Percentiles rank a stretch among this genome's conserved stretches.
These are phyloP conservation scores for Paxillus ammoniavirescens DNA, from an alignment of 768 basidiomycete species.

Conservation along the genomic window DNA sequence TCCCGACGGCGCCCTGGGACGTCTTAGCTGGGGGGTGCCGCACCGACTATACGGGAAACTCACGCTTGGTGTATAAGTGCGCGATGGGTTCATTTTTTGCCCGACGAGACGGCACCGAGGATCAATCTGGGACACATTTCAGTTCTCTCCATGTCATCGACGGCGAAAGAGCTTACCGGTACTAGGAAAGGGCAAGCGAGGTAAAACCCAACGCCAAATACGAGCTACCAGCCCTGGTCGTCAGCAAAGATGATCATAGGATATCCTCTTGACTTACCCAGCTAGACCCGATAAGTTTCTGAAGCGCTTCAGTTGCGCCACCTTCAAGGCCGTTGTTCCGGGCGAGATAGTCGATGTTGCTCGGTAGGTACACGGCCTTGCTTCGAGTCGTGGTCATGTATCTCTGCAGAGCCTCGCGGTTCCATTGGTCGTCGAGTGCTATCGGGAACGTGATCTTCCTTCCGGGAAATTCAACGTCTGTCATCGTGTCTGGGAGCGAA, in stretches of 20 bases:
- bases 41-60: slow-evolving; percentile 3
- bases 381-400: slow-evolving; percentile 57
- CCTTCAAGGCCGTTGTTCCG: slow-evolving; percentile 55
- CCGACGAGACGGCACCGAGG: slow-evolving; percentile 57
- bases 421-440: slow-evolving; percentile 59
- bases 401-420: slow-evolving; percentile 49
- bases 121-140: slow-evolving; percentile 43
- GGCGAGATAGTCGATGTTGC: slow-evolving; percentile 66
- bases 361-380: slow-evolving; percentile 64
- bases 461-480: slow-evolving; percentile 44
- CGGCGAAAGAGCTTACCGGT: slow-evolving; percentile 39
- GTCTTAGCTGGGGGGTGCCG: not conserved
- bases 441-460: slow-evolving; percentile 61
- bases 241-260: not conserved
- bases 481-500: slow-evolving; percentile 39
- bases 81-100: slow-evolving; percentile 75
- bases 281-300: slow-evolving; percentile 46
- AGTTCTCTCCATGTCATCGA: not conserved
- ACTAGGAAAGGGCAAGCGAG: slow-evolving; percentile 62
- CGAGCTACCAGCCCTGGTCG: slow-evolving; percentile 40
- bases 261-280: slow-evolving; percentile 37
- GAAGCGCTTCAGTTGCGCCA: slow-evolving; percentile 41
- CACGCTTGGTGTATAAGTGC: slow-evolving; percentile 63
- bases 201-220: slow-evolving; percentile 64
- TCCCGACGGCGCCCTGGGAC: slow-evolving; percentile 62